Base-by-base conservation (phyloP, 495 filamentous ascomycete species). In the Collariella sp. region DNA sequence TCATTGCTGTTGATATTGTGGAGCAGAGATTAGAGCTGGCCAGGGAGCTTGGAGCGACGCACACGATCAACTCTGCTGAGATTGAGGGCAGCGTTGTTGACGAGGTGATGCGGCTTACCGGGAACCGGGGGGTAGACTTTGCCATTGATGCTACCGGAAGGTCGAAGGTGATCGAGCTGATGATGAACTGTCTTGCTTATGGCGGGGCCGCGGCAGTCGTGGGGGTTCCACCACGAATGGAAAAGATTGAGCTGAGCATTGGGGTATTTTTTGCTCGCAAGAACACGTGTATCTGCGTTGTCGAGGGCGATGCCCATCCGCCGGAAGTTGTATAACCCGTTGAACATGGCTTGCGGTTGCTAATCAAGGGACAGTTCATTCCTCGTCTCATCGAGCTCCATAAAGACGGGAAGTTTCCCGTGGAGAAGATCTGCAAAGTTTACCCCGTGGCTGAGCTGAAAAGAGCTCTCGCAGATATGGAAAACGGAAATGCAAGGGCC, bases 1-100 rank as follows among this genome's bases (percentile, higher is more conserved):
- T 77, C 20, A 64, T 76, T n/a, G 75, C 71, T 0, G 70, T 76
- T 2, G 75, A 78, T 50, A 62, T 76, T 23, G 62, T 71, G 19
- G 61, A 71, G 26, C 59, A 57, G 20, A 72, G 72, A 29, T 59
- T 80, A 10, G 63, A 64, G 24, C 24, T 76, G 16, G 74, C 76
- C 4, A 62, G 49, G 18, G 60, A 65, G 24, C 55, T 78, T 2
- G 77, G 77, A 13, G 75, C 77, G 5, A 72, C 70, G 0, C 55
- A 75, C 55, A 61, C 57, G 5, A 60, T 78, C 29, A 72, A 67
- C 39, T 52, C 70, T 5, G 61, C 52, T 18, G 38, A 22, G 7
- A 38, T 56, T 0, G 4, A 43, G 0, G 57, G 60, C 22, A 43
- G 39, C 13, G 24, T 60, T 15, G 52, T 52, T 6, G 52, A 52